Percentiles rank a stretch among this genome's conserved stretches.
phyloP scores from a whole-genome alignment of 83 land plant genomes.

The Isoetes engelmannii region DNA sequence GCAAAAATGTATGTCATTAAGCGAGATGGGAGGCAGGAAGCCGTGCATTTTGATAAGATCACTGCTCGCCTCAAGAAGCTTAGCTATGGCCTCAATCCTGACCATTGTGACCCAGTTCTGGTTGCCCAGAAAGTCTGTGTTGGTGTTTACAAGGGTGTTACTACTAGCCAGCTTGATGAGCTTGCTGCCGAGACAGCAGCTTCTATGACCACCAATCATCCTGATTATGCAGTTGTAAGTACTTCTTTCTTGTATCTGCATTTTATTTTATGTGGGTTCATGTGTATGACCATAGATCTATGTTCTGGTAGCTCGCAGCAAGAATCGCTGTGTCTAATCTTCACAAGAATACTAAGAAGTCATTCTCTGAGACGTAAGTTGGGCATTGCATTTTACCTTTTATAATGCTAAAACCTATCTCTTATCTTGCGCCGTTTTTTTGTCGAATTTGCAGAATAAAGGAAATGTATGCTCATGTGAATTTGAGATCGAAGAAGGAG shows the following conservation, averaged over 20 bases:
- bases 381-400: neutral
- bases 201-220: conserved; percentile 87
- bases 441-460: conserved; percentile 53
- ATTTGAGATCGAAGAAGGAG: conserved; percentile 55
- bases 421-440: neutral
- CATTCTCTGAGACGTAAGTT: conserved; percentile 82
- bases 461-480: conserved; percentile 64
- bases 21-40: conserved; percentile 91
- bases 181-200: conserved; percentile 96
- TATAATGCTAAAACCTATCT: neutral
- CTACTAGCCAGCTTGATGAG: conserved; percentile 92
- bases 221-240: conserved; percentile 81
- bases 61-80: conserved; percentile 97
- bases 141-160: conserved; percentile 92
- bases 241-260: neutral
- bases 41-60: conserved; percentile 96
- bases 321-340: conserved; percentile 87
- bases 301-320: conserved; percentile 59
- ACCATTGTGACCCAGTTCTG: conserved; percentile 43
- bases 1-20: conserved; percentile 83
- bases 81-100: conserved; percentile 80
- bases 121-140: conserved; percentile 94
- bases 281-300: neutral
- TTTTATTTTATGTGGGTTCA: neutral
- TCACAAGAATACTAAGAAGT: conserved; percentile 87